phyloP scores from a whole-genome alignment of 1,284 basidiomycete species.

The Malassezia obtusa region DNA sequence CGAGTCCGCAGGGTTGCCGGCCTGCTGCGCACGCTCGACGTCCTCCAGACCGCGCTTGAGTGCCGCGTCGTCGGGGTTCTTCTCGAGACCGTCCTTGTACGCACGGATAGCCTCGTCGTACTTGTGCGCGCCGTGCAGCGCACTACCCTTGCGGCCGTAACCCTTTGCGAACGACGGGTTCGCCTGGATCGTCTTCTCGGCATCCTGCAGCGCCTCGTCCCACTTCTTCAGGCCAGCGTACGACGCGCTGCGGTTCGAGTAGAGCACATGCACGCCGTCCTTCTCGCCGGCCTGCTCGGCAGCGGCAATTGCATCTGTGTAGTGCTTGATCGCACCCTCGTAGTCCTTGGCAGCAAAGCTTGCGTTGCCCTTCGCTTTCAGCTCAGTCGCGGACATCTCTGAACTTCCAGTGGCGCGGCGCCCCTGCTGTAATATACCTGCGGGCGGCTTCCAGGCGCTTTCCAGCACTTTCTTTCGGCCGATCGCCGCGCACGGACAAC shows the following conservation, averaged over 20 bases:
- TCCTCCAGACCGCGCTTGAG: constrained; percentile 71
- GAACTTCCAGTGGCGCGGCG: neutral
- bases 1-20: constrained; percentile 52
- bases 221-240: constrained; percentile 74
- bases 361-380: constrained; percentile 47
- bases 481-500: constrained; percentile 2
- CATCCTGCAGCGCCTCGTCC: constrained; percentile 70
- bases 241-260: constrained; percentile 84
- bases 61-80: constrained; percentile 66
- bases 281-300: constrained; percentile 33
- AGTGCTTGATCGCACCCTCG: constrained; percentile 35
- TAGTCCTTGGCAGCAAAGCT: constrained; percentile 46
- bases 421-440: neutral
- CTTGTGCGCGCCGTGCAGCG: constrained; percentile 71
- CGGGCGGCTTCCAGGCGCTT: neutral
- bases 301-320: constrained; percentile 40
- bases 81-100: constrained; percentile 69
- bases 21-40: constrained; percentile 28
- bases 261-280: constrained; percentile 63
- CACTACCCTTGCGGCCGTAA: constrained; percentile 82
- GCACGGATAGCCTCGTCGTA: constrained; percentile 74
- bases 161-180: constrained; percentile 83
- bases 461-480: constrained; percentile 21
- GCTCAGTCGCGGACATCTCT: constrained; percentile 40
- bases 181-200: constrained; percentile 65